Evolutionary conservation across 257 asterid genomes (phyloP).

Genomic region (Solanum infundibuliforme): DNA sequence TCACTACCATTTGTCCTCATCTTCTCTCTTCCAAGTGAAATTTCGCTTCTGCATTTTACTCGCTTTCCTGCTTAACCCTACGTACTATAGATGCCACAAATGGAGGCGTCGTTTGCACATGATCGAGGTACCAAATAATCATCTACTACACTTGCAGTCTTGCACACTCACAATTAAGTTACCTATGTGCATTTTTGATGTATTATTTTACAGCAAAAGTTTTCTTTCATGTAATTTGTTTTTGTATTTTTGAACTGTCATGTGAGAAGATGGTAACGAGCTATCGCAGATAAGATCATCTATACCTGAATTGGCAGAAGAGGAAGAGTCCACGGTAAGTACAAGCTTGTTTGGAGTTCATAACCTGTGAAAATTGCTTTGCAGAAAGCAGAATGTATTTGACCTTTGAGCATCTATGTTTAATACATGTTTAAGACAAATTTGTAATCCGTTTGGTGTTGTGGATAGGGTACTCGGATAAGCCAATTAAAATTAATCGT

Average conservation of each 20-base stretch:
- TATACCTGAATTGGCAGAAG: neutral
- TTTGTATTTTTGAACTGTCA: neutral
- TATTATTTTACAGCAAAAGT: neutral
- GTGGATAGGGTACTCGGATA: neutral
- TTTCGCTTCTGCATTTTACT: neutral
- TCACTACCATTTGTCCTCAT: neutral
- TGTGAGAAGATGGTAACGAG: neutral
- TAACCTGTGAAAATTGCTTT: neutral
- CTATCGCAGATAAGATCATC: neutral
- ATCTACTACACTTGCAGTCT: neutral
- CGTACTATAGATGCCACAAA: neutral
- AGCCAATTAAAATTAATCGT: neutral
- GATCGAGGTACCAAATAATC: neutral
- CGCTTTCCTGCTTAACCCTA: neutral
- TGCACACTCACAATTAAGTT: neutral
- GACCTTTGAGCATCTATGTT: neutral
- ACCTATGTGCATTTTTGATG: neutral
- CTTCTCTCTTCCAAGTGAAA: neutral
- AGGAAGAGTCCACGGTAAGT: neutral
- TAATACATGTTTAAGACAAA: neutral
- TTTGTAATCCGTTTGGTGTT: neutral
- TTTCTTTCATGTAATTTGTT: neutral
- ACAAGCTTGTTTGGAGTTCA: neutral
- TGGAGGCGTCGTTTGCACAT: neutral
- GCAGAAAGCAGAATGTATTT: neutral